Evolutionary conservation across 1,284 basidiomycete species (phyloP), one percentile per base, ranked within the genome.

Genomic region (Apiotrichum laibachii): DNA sequence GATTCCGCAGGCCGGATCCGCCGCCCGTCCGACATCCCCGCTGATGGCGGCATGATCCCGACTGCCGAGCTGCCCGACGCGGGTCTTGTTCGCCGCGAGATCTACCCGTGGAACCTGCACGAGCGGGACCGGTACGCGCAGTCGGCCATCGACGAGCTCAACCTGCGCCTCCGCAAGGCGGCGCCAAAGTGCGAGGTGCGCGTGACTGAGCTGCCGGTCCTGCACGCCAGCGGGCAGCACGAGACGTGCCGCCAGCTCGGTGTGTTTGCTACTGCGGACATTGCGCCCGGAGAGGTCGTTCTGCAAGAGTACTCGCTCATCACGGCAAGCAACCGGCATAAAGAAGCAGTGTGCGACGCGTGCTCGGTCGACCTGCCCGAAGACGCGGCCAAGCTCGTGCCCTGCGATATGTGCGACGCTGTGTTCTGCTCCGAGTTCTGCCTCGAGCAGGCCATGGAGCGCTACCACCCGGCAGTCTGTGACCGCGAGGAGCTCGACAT

Each of bases 401-500:
- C 46, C 31, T 62, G 60, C 54, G 37, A 52, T 34, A 56, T 58
- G 42, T 62, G 60, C 47, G 60, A 62, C 39, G 50, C 51, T 6
- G 57, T 48, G 1, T 62, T 62, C 57, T 62, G 60, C 47, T 53
- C 50, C 43, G 50, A 58, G 42, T 34, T 26, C 34, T 62, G 60
- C 54, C 19, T 37, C n/a, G 54, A 50, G 18, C n/a, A 31, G 19
- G 57, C 60, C 6, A 40, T 42, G 42, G 57, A 58, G 43, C 56
- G 60, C 16, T 62, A 62, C 57, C 60, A 62, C 51, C 60, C 60
- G 12, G 54, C 57, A 22, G 60, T 62, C 37, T 62, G 60, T 37
- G 57, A 50, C 11, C 55, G 47, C 12, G 57, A 55, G 21, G 51
- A 44, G 21, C 37, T 54, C 19, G 60, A 62, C 47, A 50, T 48